Conservation (phyloP, 306 rosid species). For the Dalbergia oliveri region DNA sequence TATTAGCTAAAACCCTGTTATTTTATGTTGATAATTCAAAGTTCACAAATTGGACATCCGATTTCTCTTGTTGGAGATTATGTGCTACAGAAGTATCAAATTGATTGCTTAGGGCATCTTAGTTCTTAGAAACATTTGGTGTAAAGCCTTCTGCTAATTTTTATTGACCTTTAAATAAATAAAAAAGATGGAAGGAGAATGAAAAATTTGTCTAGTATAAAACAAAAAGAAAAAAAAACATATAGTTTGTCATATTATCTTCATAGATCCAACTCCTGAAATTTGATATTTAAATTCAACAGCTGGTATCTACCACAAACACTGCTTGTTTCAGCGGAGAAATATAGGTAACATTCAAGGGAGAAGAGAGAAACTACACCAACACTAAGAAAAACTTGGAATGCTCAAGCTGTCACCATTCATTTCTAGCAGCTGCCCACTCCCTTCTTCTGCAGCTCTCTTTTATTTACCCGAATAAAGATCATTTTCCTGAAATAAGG, state of each 20-base stretch:
- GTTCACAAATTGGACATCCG: constrained; percentile 30
- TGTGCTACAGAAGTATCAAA: constrained; percentile 4
- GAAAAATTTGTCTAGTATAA: not conserved
- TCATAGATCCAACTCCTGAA: constrained; percentile 32
- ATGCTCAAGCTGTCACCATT: constrained; percentile 36
- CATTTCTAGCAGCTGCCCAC: constrained; percentile 27
- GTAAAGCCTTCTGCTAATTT: not conserved
- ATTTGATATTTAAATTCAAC: constrained; percentile 23
- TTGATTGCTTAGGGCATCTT: constrained; percentile 8
- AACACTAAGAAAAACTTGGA: constrained; percentile 48
- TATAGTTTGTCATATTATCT: constrained; percentile 22
- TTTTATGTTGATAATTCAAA: constrained; percentile 8
- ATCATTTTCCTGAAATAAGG: constrained; percentile 53
- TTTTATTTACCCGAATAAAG: constrained; percentile 14
- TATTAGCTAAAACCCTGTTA: not conserved
- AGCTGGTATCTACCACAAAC: constrained; percentile 32
- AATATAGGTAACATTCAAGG: constrained; percentile 6
- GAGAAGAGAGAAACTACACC: constrained; percentile 44
- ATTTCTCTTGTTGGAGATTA: constrained; percentile 4
- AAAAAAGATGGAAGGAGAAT: not conserved
- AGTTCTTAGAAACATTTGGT: constrained; percentile 6
- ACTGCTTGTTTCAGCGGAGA: constrained; percentile 37
- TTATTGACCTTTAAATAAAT: constrained; percentile 4
- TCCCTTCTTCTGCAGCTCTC: constrained; percentile 36
- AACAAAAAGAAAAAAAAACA: not conserved